Evolutionary conservation across 192 early-diverging fungal species (phyloP).

Genomic region (Coemansia sp.): DNA sequence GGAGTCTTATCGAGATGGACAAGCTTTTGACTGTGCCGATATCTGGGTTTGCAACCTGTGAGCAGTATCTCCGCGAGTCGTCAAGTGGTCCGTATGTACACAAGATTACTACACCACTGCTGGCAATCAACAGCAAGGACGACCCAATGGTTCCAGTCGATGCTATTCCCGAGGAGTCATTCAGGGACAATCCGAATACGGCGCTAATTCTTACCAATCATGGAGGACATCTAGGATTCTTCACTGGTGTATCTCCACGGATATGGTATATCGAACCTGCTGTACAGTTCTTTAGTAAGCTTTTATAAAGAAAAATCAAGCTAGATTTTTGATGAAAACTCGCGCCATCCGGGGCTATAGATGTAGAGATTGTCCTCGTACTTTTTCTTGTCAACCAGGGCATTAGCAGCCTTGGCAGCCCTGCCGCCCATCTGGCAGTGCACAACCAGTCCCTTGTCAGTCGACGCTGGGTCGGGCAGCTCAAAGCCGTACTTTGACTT

Average conservation of each 20-base stretch:
- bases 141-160: conserved; percentile 69
- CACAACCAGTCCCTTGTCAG: conserved; percentile 13
- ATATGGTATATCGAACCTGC: conserved; percentile 58
- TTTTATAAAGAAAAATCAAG: too few species aligned
- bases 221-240: conserved; percentile 87
- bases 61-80: conserved; percentile 66
- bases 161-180: conserved; percentile 64
- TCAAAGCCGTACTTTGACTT: conserved; percentile 16
- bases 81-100: conserved; percentile 49
- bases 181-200: conserved; percentile 64
- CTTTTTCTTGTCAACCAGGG: conserved; percentile 2
- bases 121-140: conserved; percentile 71
- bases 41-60: conserved; percentile 67
- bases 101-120: conserved; percentile 62
- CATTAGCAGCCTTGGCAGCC: conserved; percentile 13
- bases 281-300: conserved; percentile 45
- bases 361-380: conserved; percentile 28
- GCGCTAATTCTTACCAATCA: conserved; percentile 64
- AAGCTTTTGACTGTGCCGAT: conserved; percentile 59
- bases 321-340: conserved; percentile 6
- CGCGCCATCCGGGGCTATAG: conserved; percentile 29
- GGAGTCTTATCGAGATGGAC: conserved; percentile 71
- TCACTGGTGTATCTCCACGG: conserved; percentile 6
- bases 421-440: conserved; percentile 30
- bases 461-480: conserved; percentile 12